Percentiles rank a stretch among this genome's conserved stretches.
phyloP scores from a whole-genome alignment of 148 eudicot species.

The Salicornia ramosissima region DNA sequence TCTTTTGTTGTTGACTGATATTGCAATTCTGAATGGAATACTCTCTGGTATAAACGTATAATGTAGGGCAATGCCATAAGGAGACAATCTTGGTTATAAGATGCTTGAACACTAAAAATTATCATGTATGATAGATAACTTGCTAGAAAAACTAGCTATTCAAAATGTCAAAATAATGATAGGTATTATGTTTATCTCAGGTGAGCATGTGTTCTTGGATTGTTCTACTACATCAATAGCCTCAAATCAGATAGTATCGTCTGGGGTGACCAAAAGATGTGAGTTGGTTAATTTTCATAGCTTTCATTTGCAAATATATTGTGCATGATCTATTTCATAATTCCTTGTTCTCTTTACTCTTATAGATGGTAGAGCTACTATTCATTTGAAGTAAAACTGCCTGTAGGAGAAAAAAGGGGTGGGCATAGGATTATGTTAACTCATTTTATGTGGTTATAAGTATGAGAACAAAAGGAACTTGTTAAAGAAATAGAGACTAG shows the following conservation, averaged over 20 bases:
- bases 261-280: constrained; percentile 71
- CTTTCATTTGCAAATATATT: not conserved
- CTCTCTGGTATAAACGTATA: not conserved
- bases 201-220: constrained; percentile 87
- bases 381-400: not conserved
- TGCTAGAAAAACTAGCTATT: not conserved
- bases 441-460: not conserved
- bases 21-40: not conserved
- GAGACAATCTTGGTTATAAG: not conserved
- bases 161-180: constrained; percentile 2
- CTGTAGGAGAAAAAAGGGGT: not conserved
- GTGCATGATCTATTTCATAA: not conserved
- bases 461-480: not conserved
- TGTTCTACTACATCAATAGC: constrained; percentile 53
- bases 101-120: constrained; percentile 6
- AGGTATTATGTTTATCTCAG: constrained; percentile 31
- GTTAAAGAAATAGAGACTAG: not conserved
- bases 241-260: constrained; percentile 64
- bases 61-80: not conserved
- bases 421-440: not conserved
- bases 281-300: constrained; percentile 32
- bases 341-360: not conserved
- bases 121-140: not conserved
- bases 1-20: not conserved
- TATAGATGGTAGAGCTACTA: not conserved